Percentiles rank a stretch among this genome's conserved stretches.
Evolutionary conservation across 1,284 basidiomycete genomes (phyloP).

Genomic region (Boletus nobilissimus): DNA sequence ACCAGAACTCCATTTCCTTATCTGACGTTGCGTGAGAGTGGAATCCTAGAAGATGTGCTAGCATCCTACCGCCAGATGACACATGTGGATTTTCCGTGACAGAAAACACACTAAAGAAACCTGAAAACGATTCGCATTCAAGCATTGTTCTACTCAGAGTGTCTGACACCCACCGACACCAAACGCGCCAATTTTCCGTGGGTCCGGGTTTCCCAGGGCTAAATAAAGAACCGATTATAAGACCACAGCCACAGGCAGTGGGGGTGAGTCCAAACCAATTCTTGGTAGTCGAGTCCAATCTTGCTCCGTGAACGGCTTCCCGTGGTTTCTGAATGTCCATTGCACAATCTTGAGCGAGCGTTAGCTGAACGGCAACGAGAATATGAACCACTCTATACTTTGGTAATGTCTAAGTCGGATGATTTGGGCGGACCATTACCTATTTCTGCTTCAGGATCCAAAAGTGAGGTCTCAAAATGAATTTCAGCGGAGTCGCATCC

Average conservation of each 20-base stretch:
- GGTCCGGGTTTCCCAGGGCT: conserved; percentile 15
- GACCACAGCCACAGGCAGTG: no score
- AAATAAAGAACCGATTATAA: no score
- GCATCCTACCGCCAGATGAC: conserved; percentile 17
- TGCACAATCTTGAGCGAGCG: neutral
- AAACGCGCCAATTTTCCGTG: conserved; percentile 20
- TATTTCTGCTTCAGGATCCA: no score
- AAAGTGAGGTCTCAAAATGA: conserved; percentile 11
- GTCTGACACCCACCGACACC: conserved; percentile 21
- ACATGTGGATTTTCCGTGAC: conserved; percentile 21
- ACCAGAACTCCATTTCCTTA: conserved; percentile 7
- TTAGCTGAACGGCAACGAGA: neutral
- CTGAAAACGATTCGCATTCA: neutral
- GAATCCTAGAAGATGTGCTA: neutral
- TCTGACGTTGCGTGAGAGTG: neutral
- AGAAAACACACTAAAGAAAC: conserved; percentile 27
- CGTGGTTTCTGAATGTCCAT: conserved; percentile 12
- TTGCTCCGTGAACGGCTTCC: neutral
- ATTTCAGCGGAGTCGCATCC: neutral
- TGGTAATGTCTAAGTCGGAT: neutral
- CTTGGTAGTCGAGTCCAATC: conserved; percentile 12
- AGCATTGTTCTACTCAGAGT: neutral
- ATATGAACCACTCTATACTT: neutral
- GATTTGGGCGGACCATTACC: no score
- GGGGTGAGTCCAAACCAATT: conserved; percentile 6